Percentiles rank a stretch among this genome's conserved stretches.
These are phyloP conservation scores for Colletotrichum aenigma DNA, from an alignment of 2,329 filamentous ascomycete genomes.

Conservation along the genomic window DNA sequence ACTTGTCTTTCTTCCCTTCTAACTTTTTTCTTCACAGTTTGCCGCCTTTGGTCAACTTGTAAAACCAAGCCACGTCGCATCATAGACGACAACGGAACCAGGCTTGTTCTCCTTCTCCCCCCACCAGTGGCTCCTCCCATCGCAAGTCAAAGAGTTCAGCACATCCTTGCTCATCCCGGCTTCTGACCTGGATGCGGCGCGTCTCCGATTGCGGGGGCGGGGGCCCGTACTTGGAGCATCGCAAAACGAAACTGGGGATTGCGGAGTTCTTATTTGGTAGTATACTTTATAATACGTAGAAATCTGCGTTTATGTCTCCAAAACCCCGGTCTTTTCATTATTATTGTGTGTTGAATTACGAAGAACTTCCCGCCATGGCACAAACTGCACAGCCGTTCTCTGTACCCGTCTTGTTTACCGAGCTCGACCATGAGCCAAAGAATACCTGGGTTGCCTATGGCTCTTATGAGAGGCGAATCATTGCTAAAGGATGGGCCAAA, in stretches of 20 bases:
- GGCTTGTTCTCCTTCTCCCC: too few species aligned
- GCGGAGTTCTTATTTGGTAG: too few species aligned
- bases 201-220: neutral
- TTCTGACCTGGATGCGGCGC: too few species aligned
- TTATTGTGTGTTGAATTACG: neutral
- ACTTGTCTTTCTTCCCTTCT: too few species aligned
- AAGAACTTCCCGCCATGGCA: neutral
- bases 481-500: neutral
- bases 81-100: too few species aligned
- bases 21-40: too few species aligned
- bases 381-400: neutral
- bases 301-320: rapidly evolving
- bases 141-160: too few species aligned
- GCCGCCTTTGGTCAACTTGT: too few species aligned
- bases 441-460: neutral
- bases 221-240: neutral
- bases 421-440: neutral
- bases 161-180: too few species aligned
- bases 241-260: neutral
- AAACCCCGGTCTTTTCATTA: neutral
- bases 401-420: neutral
- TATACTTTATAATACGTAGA: neutral
- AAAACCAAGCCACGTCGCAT: too few species aligned
- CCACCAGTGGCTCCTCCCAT: too few species aligned
- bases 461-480: neutral